Base-by-base conservation (phyloP, 352 stramenopile genomes). In the Globisporangium paroecandrum region DNA sequence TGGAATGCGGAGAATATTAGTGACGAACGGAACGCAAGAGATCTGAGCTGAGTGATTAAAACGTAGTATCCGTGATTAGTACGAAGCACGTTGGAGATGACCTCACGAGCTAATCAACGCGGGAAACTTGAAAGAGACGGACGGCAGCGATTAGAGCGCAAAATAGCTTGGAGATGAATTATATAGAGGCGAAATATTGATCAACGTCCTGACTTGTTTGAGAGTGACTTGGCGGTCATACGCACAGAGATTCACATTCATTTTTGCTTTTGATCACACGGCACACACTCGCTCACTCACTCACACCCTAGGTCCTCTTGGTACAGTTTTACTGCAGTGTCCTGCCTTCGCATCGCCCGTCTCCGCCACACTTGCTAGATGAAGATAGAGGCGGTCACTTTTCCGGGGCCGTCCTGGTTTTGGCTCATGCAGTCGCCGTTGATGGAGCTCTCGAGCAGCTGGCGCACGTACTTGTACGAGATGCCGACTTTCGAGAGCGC, bases 341-440 rank as follows among this genome's bases (percentile, higher is more conserved):
- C 20, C 18, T 43, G 27, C 10, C 15, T 27, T 8, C 13, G 32
- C 1, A 6, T 18, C 10, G 3, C 18, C 20, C 15, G 3, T 3
- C 9, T 6, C n/a, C 20, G 5, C 27, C 46, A 24, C 25, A 46
- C 13, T 20, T 24, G n/a, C 13, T 25, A 34, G 41, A 62, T 47
- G 34, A 62, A 49, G 36, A 41, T 41, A 29, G 32, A 7, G 29
- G 56, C 56, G 1, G 9, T 43, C 18, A 62, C 56, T 10, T 25
- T 27, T 12, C 53, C 53, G 3, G 53, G 53, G 20, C 53, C 53
- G 29, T 58, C 56, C 29, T 62, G 32, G 20, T n/a, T 47, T 38
- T 34, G 25, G 2, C 22, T 27, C 56, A 62, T 62, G 56, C 72
- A 76, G 15, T 72, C 36, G 13, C 59, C 38, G 41, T 57, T 65